Conservation (phyloP, 306 rosid species). For the Biancaea sappan region DNA sequence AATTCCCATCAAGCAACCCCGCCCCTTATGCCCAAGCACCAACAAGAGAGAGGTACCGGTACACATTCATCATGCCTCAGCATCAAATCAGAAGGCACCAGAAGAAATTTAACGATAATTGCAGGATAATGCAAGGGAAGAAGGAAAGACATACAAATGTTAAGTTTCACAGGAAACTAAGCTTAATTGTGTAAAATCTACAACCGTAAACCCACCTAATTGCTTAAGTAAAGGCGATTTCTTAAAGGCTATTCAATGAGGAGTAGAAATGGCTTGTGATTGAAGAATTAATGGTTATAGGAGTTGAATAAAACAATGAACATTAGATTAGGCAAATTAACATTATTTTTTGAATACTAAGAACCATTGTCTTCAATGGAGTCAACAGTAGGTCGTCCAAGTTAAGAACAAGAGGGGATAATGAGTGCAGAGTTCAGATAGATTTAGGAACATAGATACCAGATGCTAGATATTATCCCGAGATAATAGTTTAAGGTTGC, state of each 20-base stretch:
- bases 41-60: neutral
- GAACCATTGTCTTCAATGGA: neutral
- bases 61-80: neutral
- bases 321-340: neutral
- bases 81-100: slow-evolving; percentile 4
- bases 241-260: neutral
- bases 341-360: neutral
- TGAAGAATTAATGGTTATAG: neutral
- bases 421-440: neutral
- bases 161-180: neutral
- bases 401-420: neutral
- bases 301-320: neutral
- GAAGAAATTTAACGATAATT: slow-evolving; percentile 9
- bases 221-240: neutral
- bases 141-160: neutral
- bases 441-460: neutral
- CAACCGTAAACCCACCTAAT: neutral
- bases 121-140: slow-evolving; percentile 8
- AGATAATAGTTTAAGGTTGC: slow-evolving; percentile 18
- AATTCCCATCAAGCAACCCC: slow-evolving; percentile 5
- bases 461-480: slow-evolving; percentile 5
- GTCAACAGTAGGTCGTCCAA: neutral
- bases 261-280: neutral
- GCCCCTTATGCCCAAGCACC: neutral
- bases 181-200: neutral